phyloP scores from a whole-genome alignment of 768 basidiomycete species.

The Lentinula sp. region DNA sequence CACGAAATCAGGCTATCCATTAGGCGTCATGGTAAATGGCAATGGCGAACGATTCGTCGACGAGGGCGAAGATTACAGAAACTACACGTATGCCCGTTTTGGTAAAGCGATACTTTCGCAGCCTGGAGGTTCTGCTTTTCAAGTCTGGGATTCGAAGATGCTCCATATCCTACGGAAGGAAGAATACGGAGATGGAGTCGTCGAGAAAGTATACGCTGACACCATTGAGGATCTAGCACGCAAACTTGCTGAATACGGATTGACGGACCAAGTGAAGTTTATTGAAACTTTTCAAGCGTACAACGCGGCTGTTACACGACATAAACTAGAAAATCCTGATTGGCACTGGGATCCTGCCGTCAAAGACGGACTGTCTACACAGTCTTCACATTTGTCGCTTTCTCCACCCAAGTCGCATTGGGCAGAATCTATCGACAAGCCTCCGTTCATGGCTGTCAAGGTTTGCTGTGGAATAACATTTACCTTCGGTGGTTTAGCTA shows the following conservation, averaged over 20 bases:
- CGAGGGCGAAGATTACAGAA: slow-evolving; percentile 65
- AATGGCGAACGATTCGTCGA: slow-evolving; percentile 59
- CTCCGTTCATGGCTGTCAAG: slow-evolving; percentile 60
- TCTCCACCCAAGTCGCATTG: slow-evolving; percentile 59
- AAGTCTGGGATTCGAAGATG: slow-evolving; percentile 53
- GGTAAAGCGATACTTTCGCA: slow-evolving; percentile 55
- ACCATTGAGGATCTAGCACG: slow-evolving; percentile 45
- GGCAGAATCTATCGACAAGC: slow-evolving; percentile 49
- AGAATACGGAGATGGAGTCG: slow-evolving; percentile 60
- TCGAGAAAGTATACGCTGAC: slow-evolving; percentile 45
- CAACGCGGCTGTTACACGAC: slow-evolving; percentile 40
- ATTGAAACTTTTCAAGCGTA: slow-evolving; percentile 41
- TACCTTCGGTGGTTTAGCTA: slow-evolving; percentile 63
- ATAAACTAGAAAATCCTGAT: slow-evolving; percentile 25
- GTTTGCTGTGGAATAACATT: slow-evolving; percentile 69
- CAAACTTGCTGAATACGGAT: slow-evolving; percentile 36
- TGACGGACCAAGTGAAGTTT: slow-evolving; percentile 36
- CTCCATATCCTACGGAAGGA: slow-evolving; percentile 44
- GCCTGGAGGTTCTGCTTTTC: slow-evolving; percentile 56
- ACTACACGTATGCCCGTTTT: slow-evolving; percentile 69
- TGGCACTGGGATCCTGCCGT: slow-evolving; percentile 54
- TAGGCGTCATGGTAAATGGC: slow-evolving; percentile 64
- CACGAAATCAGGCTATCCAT: slow-evolving; percentile 70
- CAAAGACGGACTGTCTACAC: slow-evolving; percentile 57
- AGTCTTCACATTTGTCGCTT: slow-evolving; percentile 29